Conservation (phyloP, 495 filamentous ascomycete species). For the Xylaria sp. region DNA sequence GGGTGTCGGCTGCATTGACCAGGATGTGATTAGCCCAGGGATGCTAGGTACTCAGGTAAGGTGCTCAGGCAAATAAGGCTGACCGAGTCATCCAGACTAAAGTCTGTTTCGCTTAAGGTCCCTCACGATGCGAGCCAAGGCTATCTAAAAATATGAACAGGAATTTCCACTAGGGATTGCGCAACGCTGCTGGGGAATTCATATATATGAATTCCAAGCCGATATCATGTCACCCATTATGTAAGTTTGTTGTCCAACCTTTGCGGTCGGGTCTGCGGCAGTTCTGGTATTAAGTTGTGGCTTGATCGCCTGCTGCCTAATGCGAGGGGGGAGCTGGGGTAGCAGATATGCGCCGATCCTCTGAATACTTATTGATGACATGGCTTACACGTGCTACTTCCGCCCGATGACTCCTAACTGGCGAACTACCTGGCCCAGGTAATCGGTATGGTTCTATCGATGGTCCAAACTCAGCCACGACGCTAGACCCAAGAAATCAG, state of each 20-base stretch:
- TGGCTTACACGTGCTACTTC: conserved; percentile 13
- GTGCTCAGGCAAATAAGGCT: conserved; percentile 15
- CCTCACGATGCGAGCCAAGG: neutral
- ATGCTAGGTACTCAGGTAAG: conserved; percentile 12
- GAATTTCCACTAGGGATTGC: neutral
- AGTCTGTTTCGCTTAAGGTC: neutral
- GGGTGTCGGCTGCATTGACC: neutral
- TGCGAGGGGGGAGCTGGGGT: conserved; percentile 14
- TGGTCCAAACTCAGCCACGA: conserved; percentile 17
- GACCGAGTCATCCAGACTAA: conserved; percentile 4
- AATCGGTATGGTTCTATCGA: neutral
- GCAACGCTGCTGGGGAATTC: neutral
- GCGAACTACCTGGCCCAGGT: neutral
- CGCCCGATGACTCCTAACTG: conserved; percentile 9
- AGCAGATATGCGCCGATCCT: conserved; percentile 8
- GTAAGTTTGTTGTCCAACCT: neutral
- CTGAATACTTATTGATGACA: neutral
- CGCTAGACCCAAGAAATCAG: neutral
- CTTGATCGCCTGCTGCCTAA: conserved; percentile 23
- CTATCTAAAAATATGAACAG: neutral
- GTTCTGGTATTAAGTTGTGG: conserved; percentile 13
- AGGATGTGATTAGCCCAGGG: neutral
- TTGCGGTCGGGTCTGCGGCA: neutral
- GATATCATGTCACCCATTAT: neutral
- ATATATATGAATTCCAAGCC: neutral